phyloP scores from a whole-genome alignment of 2,329 filamentous ascomycete species.

The Coniochaeta pulveracea region DNA sequence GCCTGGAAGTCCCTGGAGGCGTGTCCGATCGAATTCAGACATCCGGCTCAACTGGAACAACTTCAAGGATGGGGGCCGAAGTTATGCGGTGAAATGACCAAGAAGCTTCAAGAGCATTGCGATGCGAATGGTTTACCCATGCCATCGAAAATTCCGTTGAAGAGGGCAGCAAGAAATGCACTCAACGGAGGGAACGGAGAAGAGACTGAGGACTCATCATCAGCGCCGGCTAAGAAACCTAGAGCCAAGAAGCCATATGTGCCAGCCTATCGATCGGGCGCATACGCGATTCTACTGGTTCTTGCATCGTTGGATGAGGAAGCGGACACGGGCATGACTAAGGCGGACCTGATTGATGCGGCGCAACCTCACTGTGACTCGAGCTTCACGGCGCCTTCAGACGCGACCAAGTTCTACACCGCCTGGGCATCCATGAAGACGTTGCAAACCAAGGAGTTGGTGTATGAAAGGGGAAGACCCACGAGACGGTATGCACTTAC shows the following conservation, averaged over 20 bases:
- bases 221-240: constrained; percentile 41
- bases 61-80: constrained; percentile 67
- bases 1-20: constrained; percentile 68
- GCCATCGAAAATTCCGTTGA: constrained; percentile 44
- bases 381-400: constrained; percentile 57
- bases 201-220: constrained; percentile 24
- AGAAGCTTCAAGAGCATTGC: constrained; percentile 49
- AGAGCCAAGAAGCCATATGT: constrained; percentile 57
- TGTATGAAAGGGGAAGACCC: constrained; percentile 60
- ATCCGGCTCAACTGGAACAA: constrained; percentile 61
- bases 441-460: constrained; percentile 59
- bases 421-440: constrained; percentile 80
- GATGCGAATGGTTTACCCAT: constrained; percentile 55
- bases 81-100: constrained; percentile 57
- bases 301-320: constrained; percentile 49
- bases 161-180: constrained; percentile 22
- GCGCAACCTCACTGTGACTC: constrained; percentile 64
- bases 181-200: constrained; percentile 19
- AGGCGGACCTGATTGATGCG: constrained; percentile 53
- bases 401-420: constrained; percentile 61
- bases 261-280: constrained; percentile 59
- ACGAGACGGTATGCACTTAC: constrained; percentile 58
- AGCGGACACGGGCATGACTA: constrained; percentile 47
- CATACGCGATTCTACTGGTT: constrained; percentile 61
- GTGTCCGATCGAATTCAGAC: constrained; percentile 58